Base-by-base conservation (phyloP, 352 stramenopile genomes). In the Pythium sp. region DNA sequence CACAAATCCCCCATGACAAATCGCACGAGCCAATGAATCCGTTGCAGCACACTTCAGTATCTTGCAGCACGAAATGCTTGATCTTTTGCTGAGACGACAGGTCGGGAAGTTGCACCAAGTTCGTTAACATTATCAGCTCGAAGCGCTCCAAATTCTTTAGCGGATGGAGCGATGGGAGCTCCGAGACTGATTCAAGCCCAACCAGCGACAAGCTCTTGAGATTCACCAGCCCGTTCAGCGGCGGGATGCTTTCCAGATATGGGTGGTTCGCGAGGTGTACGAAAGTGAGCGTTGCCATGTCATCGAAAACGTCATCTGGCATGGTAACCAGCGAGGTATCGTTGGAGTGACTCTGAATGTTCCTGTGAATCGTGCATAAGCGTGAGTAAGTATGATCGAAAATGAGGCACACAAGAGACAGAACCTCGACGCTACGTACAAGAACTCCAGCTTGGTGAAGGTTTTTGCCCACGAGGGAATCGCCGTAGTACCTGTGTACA, bases 141-240 rank as follows among this genome's bases (percentile, higher is more conserved):
- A 83, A 64, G 3, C 64, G 68, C 65, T 75, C 58, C 2, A 81
- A 24, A 15, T 70, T 56, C 22, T 36, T n/a, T 0, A 76, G 68
- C 1, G 70, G 41, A 0, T 56, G 57, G 2, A 89, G 56, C 0
- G 69, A 64, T 0, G 79, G 81, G 3, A 87, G 38, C 5, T 26
- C 28, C 0, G 32, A 28, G 1, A 87, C 30, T 0, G 57, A 60
- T 3, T 60, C 57, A 5, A 80, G 32, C 18, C 64, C 36, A 15
- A 65, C 72, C 24, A 89, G 34, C 15, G 70, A 75, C 1, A 86
- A 53, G 8, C 47, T 76, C 59, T 76, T 67, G 28, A 89, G 66
- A n/a, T 75, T 75, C 15, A 51, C 58, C 0, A 72, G 56, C 4
- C 75, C 73, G 5, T 73, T 53, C 20, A 89, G 69, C 20, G 75